Base-by-base conservation (phyloP, 352 stramenopile genomes). In the Pythium guiyangense region DNA sequence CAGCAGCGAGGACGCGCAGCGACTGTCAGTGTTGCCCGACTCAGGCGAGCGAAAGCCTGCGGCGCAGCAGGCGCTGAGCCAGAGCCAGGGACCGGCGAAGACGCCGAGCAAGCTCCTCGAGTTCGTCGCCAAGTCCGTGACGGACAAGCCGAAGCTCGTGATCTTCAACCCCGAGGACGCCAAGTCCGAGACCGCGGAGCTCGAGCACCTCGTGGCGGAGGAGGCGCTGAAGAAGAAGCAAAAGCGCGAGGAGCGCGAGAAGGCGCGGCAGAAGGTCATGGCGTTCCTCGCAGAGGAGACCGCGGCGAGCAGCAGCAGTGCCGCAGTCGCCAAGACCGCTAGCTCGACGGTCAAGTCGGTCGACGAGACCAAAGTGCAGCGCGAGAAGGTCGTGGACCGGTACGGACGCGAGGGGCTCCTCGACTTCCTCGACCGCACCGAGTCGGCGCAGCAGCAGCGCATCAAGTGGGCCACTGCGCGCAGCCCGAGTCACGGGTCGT, bases 121-220 rank as follows among this genome's bases (percentile, higher is more conserved):
- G 46, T 90, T 90, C 49, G 73, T 88, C 42, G 73, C 74, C 44
- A 88, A 85, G 42, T 63, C 73, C 12, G 64, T 73, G 37, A 63
- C 67, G 0, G 63, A 81, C 47, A 81, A 84, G 20, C 67, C 74
- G 1, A 77, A 76, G 29, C 71, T 82, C 58, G 57, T 84, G 57
- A 67, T 85, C 25, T 81, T 81, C 49, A 77, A 86, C 52, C 74
- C 78, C 0, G 62, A 64, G 0, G 78, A 88, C 22, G 66, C 84
- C 8, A 39, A 52, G 14, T 66, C 59, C 1, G 62, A 68, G 26
- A 70, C 70, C 6, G 52, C 65, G 9, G 49, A 79, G 31, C 66
- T 79, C 17, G 70, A 70, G 34, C 70, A 71, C 47, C 54, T 79
- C 27, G 70, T 82, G 27, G 70, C 64, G 0, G 62, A 77, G 46